These are phyloP conservation scores for Tetracentron sinense DNA, from an alignment of 164 flowering plant species.

Conservation along the genomic window DNA sequence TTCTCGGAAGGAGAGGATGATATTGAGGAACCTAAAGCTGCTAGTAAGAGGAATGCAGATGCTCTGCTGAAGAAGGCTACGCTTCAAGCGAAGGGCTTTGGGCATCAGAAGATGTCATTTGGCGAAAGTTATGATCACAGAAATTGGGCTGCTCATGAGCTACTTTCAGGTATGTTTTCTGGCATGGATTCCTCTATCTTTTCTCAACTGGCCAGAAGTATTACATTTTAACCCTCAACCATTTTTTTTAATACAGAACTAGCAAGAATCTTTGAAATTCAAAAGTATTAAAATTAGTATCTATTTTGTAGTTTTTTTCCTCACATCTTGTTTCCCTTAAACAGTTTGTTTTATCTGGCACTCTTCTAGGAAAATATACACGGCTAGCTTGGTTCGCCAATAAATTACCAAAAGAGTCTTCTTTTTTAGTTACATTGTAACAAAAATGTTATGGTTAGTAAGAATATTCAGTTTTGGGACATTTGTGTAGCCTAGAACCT, in stretches of 20 bases:
- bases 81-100: constrained; percentile 43
- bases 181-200: constrained; percentile 5
- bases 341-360: neutral
- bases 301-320: too few species aligned
- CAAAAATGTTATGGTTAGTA: neutral
- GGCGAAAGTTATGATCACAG: constrained; percentile 29
- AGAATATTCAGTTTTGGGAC: neutral
- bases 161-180: constrained; percentile 30
- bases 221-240: neutral
- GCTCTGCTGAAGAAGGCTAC: constrained; percentile 54
- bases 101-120: constrained; percentile 34
- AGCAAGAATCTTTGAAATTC: neutral
- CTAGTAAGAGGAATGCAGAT: constrained; percentile 47
- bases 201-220: neutral
- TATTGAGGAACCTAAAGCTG: constrained; percentile 54
- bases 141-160: constrained; percentile 28
- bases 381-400: neutral
- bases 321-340: neutral
- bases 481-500: neutral
- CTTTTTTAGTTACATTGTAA: neutral
- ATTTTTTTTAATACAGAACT: neutral
- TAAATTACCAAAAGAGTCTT: neutral
- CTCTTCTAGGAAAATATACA: neutral
- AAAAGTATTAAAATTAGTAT: neutral
- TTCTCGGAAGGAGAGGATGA: constrained; percentile 88